Base-by-base conservation (phyloP, 805 yeast species). In the Saccharomycopsis sp. region DNA sequence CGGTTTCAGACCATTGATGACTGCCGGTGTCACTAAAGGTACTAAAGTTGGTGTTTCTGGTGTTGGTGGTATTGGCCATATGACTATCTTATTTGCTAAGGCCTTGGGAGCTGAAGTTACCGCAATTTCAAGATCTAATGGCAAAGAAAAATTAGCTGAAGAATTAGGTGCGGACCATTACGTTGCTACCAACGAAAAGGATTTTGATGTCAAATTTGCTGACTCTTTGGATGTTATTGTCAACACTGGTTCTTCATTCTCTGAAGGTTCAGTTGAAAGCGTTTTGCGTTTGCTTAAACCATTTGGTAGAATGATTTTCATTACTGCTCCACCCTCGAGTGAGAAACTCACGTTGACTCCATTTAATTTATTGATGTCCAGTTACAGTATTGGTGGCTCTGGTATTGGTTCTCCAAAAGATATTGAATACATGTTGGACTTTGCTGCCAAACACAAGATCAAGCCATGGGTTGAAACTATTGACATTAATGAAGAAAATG, bases 391-490 rank as follows among this genome's bases (percentile, higher is more conserved):
- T 37, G 56, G 57, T 31, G 65, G 61, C 43, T 59, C 68, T 36
- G 54, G 39, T 19, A 58, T 74, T 51, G 80, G 80, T 28, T 62
- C 73, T 40, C 66, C 65, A 51, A 51, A 54, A 8, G 79, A 75
- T 56, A 70, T 72, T 37, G 55, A 60, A 28, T 66, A 67, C 40
- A 68, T 75, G 72, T 62, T 76, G 53, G 54, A 70, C 20, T 48
- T 76, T 43, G 76, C 75, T 24, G 70, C 71, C 4, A 62, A 72
- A 38, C 57, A 72, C 35, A 59, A 66, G 22, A 59, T 75, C 48
- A 66, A 66, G 51, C 72, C 77, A 21, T 71, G 75, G 78, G 60
- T 74, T 44, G 79, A 75, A 60, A 68, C 66, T 31, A 56, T 75
- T 23, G 75, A 71, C 22, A 67, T 75, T 38, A 57, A 59, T 47